Evolutionary conservation across 2,329 filamentous ascomycete species (phyloP), one percentile per base, ranked within the genome.

Genomic region (Alternaria angustiovoidea): DNA sequence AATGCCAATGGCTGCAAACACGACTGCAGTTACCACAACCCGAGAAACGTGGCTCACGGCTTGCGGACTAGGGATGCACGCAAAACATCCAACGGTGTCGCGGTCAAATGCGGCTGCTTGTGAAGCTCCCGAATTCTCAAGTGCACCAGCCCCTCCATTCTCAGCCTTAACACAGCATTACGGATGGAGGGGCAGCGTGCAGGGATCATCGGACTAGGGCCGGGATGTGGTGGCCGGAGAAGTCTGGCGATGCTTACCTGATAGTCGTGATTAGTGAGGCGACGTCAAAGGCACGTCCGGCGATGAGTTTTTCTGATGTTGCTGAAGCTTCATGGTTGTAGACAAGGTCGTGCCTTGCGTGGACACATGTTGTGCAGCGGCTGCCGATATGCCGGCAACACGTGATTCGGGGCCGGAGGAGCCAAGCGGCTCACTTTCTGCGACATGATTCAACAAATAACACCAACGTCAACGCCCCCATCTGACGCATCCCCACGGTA

Each of bases 371-470:
- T 26, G 30, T 49, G 46, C 46, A 24, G 41, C 51, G 43, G 51
- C 41, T 38, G 51, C 51, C 51, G 52, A 54, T 26, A 44, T 54
- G 47, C 54, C 47, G 54, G 32, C 16, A 11, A n/a, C 54, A 57
- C 54, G 54, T 57, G 54, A 57, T 42, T 51, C 30, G 28, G n/a
- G 24, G 32, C 39, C 55, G 57, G 44, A 48, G 32, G 43, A 51
- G 57, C 62, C 55, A 62, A 57, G 57, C 18, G 59, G 52, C 58
- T 49, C 57, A 34, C 41, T 49, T 46, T 54, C 49, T 47, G 14
- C 54, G 32, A 54, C 63, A 48, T 49, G 53, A 61, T 62, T 63
- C 69, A 69, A 69, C 67, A 65, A 62, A 63, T 71, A 60, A 54
- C 47, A 42, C 28, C 47, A 48, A 52, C 58, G 58, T 51, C 57